Evolutionary conservation across 2,329 filamentous ascomycete species (phyloP).

Genomic region (Aspergillus intermedius): DNA sequence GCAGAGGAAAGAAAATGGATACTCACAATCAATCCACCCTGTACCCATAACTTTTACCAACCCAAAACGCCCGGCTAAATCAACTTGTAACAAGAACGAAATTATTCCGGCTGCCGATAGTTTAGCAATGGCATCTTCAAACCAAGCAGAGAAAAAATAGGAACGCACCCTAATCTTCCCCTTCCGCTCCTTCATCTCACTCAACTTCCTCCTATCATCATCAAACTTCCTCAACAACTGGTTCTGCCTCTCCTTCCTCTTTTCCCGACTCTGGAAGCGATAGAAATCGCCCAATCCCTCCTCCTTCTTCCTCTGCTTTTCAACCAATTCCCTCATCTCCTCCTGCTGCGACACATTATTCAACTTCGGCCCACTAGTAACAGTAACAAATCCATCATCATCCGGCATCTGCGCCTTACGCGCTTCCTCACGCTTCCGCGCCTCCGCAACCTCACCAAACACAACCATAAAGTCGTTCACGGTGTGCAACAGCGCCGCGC

Average conservation of each 20-base stretch:
- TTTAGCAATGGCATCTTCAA: slow-evolving; percentile 3
- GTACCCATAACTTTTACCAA: slow-evolving; percentile 8
- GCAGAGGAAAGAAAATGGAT: slow-evolving; percentile 2
- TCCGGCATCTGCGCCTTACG: slow-evolving; percentile 71
- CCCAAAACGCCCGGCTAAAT: slow-evolving; percentile 29
- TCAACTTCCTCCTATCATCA: slow-evolving; percentile 65
- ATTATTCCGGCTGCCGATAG: slow-evolving; percentile 28
- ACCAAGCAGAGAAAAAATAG: not conserved
- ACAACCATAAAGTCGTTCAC: slow-evolving; percentile 81
- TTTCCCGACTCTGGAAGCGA: slow-evolving; percentile 74
- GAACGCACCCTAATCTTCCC: slow-evolving; percentile 50
- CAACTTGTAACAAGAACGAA: slow-evolving; percentile 9
- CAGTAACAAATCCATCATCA: slow-evolving; percentile 92
- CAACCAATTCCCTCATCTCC: slow-evolving; percentile 56
- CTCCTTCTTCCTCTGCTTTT: slow-evolving; percentile 57
- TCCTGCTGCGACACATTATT: slow-evolving; percentile 67
- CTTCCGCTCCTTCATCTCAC: slow-evolving; percentile 62
- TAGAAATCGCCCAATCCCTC: slow-evolving; percentile 69
- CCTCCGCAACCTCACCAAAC: slow-evolving; percentile 64
- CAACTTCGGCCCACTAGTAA: slow-evolving; percentile 67
- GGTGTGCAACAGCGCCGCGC: slow-evolving; percentile 58
- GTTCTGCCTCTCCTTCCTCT: slow-evolving; percentile 66
- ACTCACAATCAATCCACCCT: slow-evolving; percentile 17
- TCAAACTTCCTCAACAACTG: slow-evolving; percentile 67
- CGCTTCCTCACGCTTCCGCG: slow-evolving; percentile 56